Conservation (phyloP, 2,329 filamentous ascomycete genomes). For the Stromatinia cepivora region DNA sequence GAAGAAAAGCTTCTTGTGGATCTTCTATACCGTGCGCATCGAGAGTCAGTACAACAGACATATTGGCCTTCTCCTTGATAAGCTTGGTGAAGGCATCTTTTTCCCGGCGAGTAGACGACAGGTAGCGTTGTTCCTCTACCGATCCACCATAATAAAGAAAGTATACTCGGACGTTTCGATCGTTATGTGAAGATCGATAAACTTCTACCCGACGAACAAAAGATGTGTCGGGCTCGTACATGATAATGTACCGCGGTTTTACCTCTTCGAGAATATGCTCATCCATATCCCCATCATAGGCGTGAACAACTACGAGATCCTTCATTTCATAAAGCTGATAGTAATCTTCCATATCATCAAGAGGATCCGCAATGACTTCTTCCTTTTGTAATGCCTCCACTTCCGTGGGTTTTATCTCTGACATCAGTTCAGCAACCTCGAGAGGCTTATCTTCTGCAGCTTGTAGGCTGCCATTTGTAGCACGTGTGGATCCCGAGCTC, state of each 20-base stretch:
- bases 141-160: conserved; percentile 96
- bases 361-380: conserved; percentile 73
- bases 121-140: conserved; percentile 92
- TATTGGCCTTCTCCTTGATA: conserved; percentile 89
- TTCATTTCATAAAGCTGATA: conserved; percentile 91
- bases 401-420: conserved; percentile 79
- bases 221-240: conserved; percentile 95
- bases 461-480: conserved; percentile 71
- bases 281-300: conserved; percentile 94
- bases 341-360: conserved; percentile 89
- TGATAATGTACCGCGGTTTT: conserved; percentile 91
- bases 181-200: conserved; percentile 90
- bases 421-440: conserved; percentile 80
- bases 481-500: conserved; percentile 59
- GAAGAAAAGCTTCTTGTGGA: conserved; percentile 86
- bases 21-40: conserved; percentile 71
- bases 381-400: conserved; percentile 73
- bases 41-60: conserved; percentile 83
- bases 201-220: conserved; percentile 95
- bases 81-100: conserved; percentile 95
- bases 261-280: conserved; percentile 95
- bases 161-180: conserved; percentile 86
- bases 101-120: conserved; percentile 85
- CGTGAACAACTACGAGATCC: conserved; percentile 83
- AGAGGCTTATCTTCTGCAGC: conserved; percentile 79